Base-by-base conservation (phyloP, 1,284 basidiomycete species). In the Ustilago xerochloae region DNA sequence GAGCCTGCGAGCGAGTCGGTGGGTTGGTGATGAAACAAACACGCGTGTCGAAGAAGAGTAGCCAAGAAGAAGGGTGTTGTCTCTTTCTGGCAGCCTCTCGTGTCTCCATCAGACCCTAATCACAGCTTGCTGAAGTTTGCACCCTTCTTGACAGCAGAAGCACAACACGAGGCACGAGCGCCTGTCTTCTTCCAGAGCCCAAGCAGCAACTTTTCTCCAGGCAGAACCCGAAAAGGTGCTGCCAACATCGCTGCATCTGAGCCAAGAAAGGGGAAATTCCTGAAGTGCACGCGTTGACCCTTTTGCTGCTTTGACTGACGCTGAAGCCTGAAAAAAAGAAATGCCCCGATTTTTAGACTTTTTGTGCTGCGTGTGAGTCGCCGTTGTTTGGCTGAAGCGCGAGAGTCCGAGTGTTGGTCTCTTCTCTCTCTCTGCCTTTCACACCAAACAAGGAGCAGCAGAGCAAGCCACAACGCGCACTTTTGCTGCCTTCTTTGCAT, bases 81-180 rank as follows among this genome's bases (percentile, higher is more conserved):
- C 43, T 20, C 22, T 22, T 47, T 47, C 10, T 16, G 22, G 6
- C 24, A 47, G 46, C 46, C 46, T 20, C 30, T 24, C 30, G 46
- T 47, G n/a, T 24, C 46, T 47, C n/a, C n/a, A n/a, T n/a, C 46
- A 30, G 26, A 47, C 46, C 46, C 28, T 47, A 18, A n/a, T n/a
- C n/a, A n/a, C n/a, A n/a, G n/a, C n/a, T n/a, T n/a, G n/a, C n/a
- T n/a, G n/a, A n/a, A n/a, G n/a, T n/a, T n/a, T n/a, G n/a, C n/a
- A n/a, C n/a, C n/a, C n/a, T n/a, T n/a, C n/a, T n/a, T n/a, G n/a
- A n/a, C n/a, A n/a, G n/a, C n/a, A n/a, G n/a, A n/a, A 43, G 39
- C 39, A 7, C n/a, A 18, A 43, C n/a, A n/a, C n/a, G n/a, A n/a
- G n/a, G 39, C 20, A 24, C 39, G 39, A 36, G 15, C 35, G 15